Evolutionary conservation across 306 rosid genomes (phyloP).

Genomic region (Bauhinia variegata): DNA sequence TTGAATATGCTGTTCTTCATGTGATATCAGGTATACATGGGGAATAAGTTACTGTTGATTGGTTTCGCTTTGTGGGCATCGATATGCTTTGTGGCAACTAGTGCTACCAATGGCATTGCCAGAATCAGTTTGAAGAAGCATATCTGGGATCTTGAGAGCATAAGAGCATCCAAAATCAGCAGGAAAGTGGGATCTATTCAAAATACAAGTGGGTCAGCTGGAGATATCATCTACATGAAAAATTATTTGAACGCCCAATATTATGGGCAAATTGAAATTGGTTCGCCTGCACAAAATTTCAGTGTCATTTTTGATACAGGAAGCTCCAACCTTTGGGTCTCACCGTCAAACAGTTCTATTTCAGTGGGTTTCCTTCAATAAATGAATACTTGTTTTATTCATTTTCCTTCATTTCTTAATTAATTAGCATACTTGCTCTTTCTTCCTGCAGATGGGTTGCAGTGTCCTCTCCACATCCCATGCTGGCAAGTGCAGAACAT

Average conservation of each 20-base stretch:
- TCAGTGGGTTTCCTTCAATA: slow-evolving; percentile 8
- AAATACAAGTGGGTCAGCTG: neutral
- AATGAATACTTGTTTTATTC: neutral
- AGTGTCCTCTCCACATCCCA: neutral
- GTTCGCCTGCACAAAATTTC: slow-evolving; percentile 24
- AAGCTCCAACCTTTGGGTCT: slow-evolving; percentile 23
- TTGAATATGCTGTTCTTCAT: neutral
- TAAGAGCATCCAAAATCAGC: neutral
- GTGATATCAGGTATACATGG: neutral
- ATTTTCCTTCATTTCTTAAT: neutral
- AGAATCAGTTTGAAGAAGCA: slow-evolving; percentile 22
- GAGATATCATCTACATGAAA: neutral
- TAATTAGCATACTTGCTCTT: neutral
- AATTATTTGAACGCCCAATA: neutral
- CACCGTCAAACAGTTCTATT: neutral
- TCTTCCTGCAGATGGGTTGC: slow-evolving; percentile 17
- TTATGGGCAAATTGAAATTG: slow-evolving; percentile 23
- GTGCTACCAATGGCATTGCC: slow-evolving; percentile 8
- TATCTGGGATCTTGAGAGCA: neutral
- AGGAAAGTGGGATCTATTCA: neutral
- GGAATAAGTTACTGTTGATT: neutral
- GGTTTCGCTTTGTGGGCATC: slow-evolving; percentile 2
- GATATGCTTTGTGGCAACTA: neutral
- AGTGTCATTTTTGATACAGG: slow-evolving; percentile 24
- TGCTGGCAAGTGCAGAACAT: slow-evolving; percentile 6